Evolutionary conservation across 208 protist genomes (phyloP).

Genomic region (Trypanosoma grayi): DNA sequence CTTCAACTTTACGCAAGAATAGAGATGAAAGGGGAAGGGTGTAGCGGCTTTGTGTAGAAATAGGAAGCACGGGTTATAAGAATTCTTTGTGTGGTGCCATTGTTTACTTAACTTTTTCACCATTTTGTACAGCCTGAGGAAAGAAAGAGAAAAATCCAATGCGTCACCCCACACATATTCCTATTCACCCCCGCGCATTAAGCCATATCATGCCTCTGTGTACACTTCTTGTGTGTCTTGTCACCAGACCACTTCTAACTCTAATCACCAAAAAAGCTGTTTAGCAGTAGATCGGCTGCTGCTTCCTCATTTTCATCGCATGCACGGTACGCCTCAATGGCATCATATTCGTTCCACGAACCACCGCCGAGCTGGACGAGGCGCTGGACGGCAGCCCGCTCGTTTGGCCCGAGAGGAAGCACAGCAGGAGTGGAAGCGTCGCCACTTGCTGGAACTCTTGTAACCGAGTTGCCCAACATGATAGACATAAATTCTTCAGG

Average conservation of each 20-base stretch:
- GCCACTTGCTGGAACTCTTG: conserved; percentile 2
- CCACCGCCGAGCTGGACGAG: conserved; percentile 77
- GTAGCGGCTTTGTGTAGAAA: too few species aligned
- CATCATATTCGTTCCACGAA: conserved; percentile 71
- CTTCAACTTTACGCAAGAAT: too few species aligned
- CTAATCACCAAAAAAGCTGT: conserved; percentile 33
- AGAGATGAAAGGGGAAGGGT: too few species aligned
- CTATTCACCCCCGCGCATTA: too few species aligned
- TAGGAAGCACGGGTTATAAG: too few species aligned
- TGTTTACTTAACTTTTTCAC: too few species aligned
- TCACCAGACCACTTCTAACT: neutral
- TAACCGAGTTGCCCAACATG: conserved; percentile 45
- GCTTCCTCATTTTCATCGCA: conserved; percentile 69
- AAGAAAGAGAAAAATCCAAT: too few species aligned
- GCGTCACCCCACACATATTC: too few species aligned
- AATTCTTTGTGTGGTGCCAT: too few species aligned
- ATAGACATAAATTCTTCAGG: conserved; percentile 66
- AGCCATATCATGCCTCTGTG: too few species aligned
- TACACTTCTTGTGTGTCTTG: too few species aligned
- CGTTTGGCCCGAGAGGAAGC: conserved; percentile 34
- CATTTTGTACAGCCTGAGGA: too few species aligned
- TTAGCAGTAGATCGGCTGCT: conserved; percentile 77
- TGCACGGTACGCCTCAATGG: conserved; percentile 68
- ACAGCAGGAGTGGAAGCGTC: neutral
- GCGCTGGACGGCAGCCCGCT: conserved; percentile 48